Conservation (phyloP, 2,329 filamentous ascomycete species). For the Alternaria metachromatica region DNA sequence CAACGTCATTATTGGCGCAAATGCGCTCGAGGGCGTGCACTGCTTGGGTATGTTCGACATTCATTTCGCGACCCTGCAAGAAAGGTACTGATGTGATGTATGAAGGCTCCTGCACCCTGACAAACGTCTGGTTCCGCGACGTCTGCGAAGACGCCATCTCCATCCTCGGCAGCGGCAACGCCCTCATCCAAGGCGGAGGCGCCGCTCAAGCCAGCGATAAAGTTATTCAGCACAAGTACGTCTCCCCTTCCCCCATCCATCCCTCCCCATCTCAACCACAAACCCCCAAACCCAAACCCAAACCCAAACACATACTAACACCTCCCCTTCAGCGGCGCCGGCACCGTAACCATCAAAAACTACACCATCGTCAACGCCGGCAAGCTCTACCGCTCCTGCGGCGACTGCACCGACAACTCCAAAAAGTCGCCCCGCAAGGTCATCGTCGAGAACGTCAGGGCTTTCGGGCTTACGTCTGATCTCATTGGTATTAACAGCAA, state of each 20-base stretch:
- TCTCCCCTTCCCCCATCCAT: conserved; percentile 8
- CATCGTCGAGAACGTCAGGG: conserved; percentile 51
- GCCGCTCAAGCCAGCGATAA: conserved; percentile 46
- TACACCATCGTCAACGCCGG: conserved; percentile 56
- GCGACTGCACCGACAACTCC: conserved; percentile 52
- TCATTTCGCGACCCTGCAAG: neutral
- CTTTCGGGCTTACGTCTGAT: conserved; percentile 47
- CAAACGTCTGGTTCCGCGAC: conserved; percentile 37
- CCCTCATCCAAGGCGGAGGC: conserved; percentile 44
- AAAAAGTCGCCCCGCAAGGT: conserved; percentile 52
- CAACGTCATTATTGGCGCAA: conserved; percentile 62
- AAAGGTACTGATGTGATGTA: conserved; percentile 11
- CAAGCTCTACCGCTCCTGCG: conserved; percentile 60
- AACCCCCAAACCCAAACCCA: neutral
- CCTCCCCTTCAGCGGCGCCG: neutral
- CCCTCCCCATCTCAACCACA: conserved; percentile 1
- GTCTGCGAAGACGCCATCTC: conserved; percentile 46
- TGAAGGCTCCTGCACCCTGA: conserved; percentile 55
- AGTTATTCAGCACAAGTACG: conserved; percentile 47
- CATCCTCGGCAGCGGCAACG: conserved; percentile 33
- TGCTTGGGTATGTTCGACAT: conserved; percentile 51
- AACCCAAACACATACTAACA: neutral
- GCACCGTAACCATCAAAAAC: conserved; percentile 14
- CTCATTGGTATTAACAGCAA: conserved; percentile 58
- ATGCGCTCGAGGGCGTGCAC: conserved; percentile 59